Base-by-base conservation (phyloP, 495 filamentous ascomycete species). In the Sordaria brevicollis region DNA sequence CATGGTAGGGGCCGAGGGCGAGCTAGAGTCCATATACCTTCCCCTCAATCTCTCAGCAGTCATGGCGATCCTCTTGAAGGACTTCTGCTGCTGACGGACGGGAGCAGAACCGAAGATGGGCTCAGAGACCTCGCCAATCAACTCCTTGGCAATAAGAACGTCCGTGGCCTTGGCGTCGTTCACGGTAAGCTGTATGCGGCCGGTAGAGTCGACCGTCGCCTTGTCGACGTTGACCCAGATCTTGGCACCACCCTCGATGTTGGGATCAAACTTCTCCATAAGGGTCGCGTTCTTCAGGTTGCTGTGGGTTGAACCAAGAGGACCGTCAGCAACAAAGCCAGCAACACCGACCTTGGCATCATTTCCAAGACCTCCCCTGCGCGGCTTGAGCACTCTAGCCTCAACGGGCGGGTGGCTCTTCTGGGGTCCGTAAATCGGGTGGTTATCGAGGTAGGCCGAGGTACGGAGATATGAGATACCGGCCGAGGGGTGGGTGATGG, bases 401-500 rank as follows among this genome's bases (percentile, higher is more conserved):
- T 87, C 79, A 3, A 95, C 84, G 0, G 92, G 87, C 9, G 87
- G 73, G 70, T 86, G 84, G 38, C 81, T 73, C 15, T 81, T 80
- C 75, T 92, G 91, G 8, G 93, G 94, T 4, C 95, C 95, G 74
- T 90, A 88, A n/a, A 87, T 70, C 0, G 95, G 90, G 76, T 97
- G 93, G 77, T 97, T 96, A 66, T 87, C 83, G 54, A 91, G 77
- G 75, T 89, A 85, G 29, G 89, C 84, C 37, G 85, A 79, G 17
- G 92, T 90, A 68, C 93, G 89, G 35, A 90, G 83, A 81, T 98
- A 97, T 39, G 92, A 91, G 19, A 98, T 81, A 71, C 95, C 95
- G 3, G 90, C 96, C 2, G 93, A 95, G 1, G 96, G 95, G 79
- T 99, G 95, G 9, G 94, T 98, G 68, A 86, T 86, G 1, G 91